Conservation (phyloP, 2,329 filamentous ascomycete species). For the Ramularia endophylla region DNA sequence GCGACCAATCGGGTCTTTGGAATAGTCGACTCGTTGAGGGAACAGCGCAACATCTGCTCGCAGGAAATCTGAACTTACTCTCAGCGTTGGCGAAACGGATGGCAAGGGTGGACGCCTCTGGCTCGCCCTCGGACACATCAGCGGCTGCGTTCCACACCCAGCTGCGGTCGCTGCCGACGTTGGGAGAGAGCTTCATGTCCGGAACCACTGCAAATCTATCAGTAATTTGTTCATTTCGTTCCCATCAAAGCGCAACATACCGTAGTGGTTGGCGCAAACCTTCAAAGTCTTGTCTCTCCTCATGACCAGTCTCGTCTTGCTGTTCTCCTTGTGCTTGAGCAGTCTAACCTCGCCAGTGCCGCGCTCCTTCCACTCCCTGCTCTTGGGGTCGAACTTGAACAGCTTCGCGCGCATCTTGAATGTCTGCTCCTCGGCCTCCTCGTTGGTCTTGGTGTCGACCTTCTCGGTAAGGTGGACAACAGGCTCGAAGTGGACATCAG, state of each 20-base stretch:
- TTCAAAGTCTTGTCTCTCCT: slow-evolving; percentile 99
- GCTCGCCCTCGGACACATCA: slow-evolving; percentile 96
- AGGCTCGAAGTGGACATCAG: slow-evolving; percentile 94
- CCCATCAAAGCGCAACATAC: slow-evolving; percentile 49
- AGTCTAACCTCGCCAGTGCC: slow-evolving; percentile 94
- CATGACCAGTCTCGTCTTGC: slow-evolving; percentile 97
- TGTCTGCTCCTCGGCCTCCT: slow-evolving; percentile 92
- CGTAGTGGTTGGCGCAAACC: slow-evolving; percentile 99
- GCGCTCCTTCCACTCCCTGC: slow-evolving; percentile 97
- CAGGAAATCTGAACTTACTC: slow-evolving; percentile 55
- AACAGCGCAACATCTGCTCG: neutral
- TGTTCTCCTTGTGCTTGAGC: slow-evolving; percentile 98
- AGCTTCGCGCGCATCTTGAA: slow-evolving; percentile 99
- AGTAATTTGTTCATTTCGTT: slow-evolving; percentile 20
- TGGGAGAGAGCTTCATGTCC: slow-evolving; percentile 98
- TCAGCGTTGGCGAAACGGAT: slow-evolving; percentile 98
- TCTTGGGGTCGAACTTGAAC: slow-evolving; percentile 93
- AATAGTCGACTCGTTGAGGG: too few species aligned
- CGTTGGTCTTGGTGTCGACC: slow-evolving; percentile 95
- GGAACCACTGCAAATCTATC: slow-evolving; percentile 64
- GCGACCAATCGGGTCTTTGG: too few species aligned
- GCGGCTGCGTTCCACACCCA: slow-evolving; percentile 99
- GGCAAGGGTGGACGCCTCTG: slow-evolving; percentile 90
- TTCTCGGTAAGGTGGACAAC: slow-evolving; percentile 95
- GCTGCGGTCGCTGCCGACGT: slow-evolving; percentile 94